These are phyloP conservation scores for Sarocladium brachiariae DNA, from an alignment of 2,329 filamentous ascomycete genomes.

Conservation along the genomic window DNA sequence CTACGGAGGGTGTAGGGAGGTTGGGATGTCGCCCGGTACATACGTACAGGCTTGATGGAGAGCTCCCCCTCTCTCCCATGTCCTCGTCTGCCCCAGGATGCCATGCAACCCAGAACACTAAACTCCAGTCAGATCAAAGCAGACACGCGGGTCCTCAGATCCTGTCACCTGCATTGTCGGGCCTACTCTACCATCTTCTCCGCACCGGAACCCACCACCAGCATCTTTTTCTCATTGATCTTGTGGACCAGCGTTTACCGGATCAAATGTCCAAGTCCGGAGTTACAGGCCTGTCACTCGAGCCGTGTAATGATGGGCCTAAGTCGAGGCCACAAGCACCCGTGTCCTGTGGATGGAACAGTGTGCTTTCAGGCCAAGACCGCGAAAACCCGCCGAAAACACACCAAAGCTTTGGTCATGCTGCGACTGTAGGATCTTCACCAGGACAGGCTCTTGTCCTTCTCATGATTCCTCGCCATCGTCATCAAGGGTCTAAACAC, in stretches of 20 bases:
- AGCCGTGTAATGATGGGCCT: background rate
- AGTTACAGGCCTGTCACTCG: background rate
- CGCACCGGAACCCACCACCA: background rate
- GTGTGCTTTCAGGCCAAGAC: too few relatives aligned
- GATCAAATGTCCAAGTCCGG: background rate
- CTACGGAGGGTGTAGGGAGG: background rate
- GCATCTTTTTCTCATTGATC: background rate
- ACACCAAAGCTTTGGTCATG: too few relatives aligned
- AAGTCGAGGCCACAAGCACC: too few relatives aligned
- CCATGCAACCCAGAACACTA: background rate
- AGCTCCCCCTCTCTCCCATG: too few relatives aligned
- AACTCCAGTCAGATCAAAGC: too few relatives aligned
- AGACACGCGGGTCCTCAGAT: background rate
- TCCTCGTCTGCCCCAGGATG: too few relatives aligned
- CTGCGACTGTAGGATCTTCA: too few relatives aligned
- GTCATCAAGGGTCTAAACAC: conserved; percentile 4
- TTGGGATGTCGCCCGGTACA: too few relatives aligned
- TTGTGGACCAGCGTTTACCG: conserved; percentile 2
- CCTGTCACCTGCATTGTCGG: background rate
- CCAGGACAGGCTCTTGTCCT: too few relatives aligned
- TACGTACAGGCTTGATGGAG: too few relatives aligned
- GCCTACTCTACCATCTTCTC: conserved; percentile 1
- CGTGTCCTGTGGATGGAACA: too few relatives aligned
- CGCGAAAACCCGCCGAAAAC: too few relatives aligned
- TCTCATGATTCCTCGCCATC: background rate